phyloP scores from a whole-genome alignment of 371 early-diverging fungal species.

The Quaeritorhiza haematococci region DNA sequence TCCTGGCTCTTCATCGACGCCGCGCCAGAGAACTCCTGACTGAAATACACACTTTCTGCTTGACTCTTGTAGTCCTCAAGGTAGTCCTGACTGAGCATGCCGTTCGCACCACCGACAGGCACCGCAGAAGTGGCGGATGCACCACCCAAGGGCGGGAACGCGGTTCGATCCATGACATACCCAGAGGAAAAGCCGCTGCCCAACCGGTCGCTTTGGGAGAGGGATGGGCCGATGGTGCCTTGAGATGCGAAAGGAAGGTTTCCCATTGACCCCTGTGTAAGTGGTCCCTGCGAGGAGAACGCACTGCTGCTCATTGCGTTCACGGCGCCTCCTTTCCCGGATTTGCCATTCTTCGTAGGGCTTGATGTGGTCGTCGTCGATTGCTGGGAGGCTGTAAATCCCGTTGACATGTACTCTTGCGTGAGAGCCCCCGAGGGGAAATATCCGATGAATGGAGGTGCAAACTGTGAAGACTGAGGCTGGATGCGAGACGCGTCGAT shows the following conservation, averaged over 20 bases:
- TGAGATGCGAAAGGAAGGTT: conserved; percentile 29
- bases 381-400: conserved; percentile 2
- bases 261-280: too few species aligned
- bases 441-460: conserved; percentile 62
- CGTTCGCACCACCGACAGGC: not conserved
- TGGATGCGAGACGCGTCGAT: conserved; percentile 11
- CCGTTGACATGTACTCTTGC: conserved; percentile 54
- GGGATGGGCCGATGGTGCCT: not conserved
- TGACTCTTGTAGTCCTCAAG: conserved; percentile 5
- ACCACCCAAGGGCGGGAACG: conserved; percentile 1
- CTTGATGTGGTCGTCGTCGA: too few species aligned
- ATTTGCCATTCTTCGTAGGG: conserved; percentile 5
- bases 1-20: conserved; percentile 19
- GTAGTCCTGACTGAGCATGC: conserved; percentile 6
- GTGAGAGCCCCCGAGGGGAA: conserved; percentile 63
- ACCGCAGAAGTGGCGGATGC: not conserved
- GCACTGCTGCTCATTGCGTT: conserved; percentile 2
- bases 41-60: conserved; percentile 9
- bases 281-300: not conserved
- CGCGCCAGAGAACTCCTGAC: not conserved
- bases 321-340: conserved; percentile 6
- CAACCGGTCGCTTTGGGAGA: conserved; percentile 16
- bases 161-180: too few species aligned
- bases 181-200: not conserved
- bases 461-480: too few species aligned